These are phyloP conservation scores for Amphicarpaea edgeworthii DNA, from an alignment of 306 rosid species.

Conservation along the genomic window DNA sequence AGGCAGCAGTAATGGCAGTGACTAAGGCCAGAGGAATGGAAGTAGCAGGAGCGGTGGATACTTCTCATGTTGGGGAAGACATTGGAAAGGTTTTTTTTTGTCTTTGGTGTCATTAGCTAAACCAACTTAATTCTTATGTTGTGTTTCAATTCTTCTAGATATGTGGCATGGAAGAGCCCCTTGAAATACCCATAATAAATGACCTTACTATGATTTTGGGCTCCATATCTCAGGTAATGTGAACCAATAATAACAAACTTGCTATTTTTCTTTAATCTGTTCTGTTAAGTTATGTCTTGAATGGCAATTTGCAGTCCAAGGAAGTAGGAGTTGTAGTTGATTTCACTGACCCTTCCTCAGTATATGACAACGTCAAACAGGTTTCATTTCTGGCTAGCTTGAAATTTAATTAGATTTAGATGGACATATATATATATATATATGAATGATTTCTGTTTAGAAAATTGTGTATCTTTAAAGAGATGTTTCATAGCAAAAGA, in stretches of 20 bases:
- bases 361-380: slow-evolving; percentile 96
- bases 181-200: slow-evolving; percentile 86
- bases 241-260: background rate
- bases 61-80: slow-evolving; percentile 55
- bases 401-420: background rate
- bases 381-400: slow-evolving; percentile 45
- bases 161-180: slow-evolving; percentile 87
- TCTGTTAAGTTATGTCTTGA: slow-evolving; percentile 22
- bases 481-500: background rate
- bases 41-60: slow-evolving; percentile 59
- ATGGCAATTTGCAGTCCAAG: slow-evolving; percentile 65
- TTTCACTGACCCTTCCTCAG: slow-evolving; percentile 86
- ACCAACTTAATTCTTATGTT: background rate
- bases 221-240: slow-evolving; percentile 87
- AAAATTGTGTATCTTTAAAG: slow-evolving; percentile 4
- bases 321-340: slow-evolving; percentile 82
- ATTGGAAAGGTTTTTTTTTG: slow-evolving; percentile 54
- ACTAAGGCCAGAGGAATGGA: slow-evolving; percentile 71
- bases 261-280: background rate
- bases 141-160: slow-evolving; percentile 50
- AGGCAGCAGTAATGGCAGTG: slow-evolving; percentile 87
- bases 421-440: too few relatives aligned
- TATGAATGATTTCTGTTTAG: background rate
- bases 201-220: slow-evolving; percentile 94
- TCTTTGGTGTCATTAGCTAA: slow-evolving; percentile 12